Percentiles rank a stretch among this genome's conserved stretches.
Conservation (phyloP, 176 grass and related monocot species). For the Triticum timopheevii region DNA sequence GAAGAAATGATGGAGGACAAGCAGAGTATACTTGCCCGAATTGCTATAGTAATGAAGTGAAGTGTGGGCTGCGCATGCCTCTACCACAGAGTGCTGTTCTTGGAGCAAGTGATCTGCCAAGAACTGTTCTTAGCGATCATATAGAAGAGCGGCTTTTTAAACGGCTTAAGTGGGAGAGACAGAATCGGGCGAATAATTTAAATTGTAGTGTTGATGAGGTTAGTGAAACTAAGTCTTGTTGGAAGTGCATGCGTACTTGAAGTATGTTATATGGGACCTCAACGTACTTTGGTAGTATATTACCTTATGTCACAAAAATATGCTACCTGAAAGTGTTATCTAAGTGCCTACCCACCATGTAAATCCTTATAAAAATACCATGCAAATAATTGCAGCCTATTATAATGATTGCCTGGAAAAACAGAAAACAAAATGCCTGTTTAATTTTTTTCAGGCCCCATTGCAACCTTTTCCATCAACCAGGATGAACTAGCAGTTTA, state of each 20-base stretch:
- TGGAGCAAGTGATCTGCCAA: slow-evolving; percentile 96
- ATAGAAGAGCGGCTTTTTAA: slow-evolving; percentile 91
- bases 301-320: not conserved
- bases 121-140: slow-evolving; percentile 92
- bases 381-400: not conserved
- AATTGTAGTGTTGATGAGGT: slow-evolving; percentile 85
- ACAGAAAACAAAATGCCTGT: slow-evolving; percentile 3
- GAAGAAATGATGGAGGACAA: slow-evolving; percentile 96
- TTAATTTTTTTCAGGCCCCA: not conserved
- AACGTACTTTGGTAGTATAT: not conserved
- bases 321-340: not conserved
- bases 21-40: slow-evolving; percentile 98
- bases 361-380: not conserved
- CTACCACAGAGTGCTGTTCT: slow-evolving; percentile 97
- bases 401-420: slow-evolving; percentile 13
- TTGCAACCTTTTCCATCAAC: not conserved
- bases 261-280: not conserved
- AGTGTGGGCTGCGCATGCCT: slow-evolving; percentile 79
- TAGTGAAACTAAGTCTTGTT: slow-evolving; percentile 25
- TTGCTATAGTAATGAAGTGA: slow-evolving; percentile 85
- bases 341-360: not conserved
- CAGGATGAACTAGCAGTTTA: not conserved
- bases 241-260: slow-evolving; percentile 5
- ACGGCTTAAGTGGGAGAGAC: slow-evolving; percentile 77
- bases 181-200: slow-evolving; percentile 62